Evolutionary conservation across 2,329 filamentous ascomycete genomes (phyloP).

Genomic region (Daldinia sp.): DNA sequence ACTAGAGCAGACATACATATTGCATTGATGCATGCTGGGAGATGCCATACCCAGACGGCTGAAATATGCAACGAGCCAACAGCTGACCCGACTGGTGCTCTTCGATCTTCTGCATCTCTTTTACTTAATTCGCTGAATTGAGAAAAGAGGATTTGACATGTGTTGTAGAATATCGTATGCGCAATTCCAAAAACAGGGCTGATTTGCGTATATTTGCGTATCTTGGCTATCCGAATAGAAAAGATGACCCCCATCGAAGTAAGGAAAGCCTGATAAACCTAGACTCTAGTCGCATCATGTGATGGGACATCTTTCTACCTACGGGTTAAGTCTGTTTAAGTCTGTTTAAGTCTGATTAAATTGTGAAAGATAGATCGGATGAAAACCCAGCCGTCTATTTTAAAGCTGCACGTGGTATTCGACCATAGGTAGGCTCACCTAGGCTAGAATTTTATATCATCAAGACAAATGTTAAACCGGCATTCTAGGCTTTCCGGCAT

Average conservation of each 20-base stretch:
- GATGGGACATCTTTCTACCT: slow-evolving; percentile 9
- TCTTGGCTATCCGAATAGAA: slow-evolving; percentile 18
- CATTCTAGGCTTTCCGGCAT: neutral
- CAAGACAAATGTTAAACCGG: neutral
- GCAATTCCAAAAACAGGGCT: slow-evolving; percentile 16
- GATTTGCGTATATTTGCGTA: slow-evolving; percentile 19
- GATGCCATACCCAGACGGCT: slow-evolving; percentile 28
- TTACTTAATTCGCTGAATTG: slow-evolving; percentile 24
- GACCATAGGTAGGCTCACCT: slow-evolving; percentile 26
- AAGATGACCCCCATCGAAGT: slow-evolving; percentile 10
- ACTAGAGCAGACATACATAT: too few species aligned
- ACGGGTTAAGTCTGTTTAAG: too few species aligned
- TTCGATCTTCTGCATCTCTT: slow-evolving; percentile 10
- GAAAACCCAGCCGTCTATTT: slow-evolving; percentile 1
- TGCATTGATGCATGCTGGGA: slow-evolving; percentile 16
- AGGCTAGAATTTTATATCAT: slow-evolving; percentile 6
- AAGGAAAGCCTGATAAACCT: neutral
- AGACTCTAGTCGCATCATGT: slow-evolving; percentile 27
- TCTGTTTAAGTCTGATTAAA: too few species aligned
- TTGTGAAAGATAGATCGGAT: slow-evolving; percentile 16
- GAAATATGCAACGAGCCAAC: slow-evolving; percentile 27
- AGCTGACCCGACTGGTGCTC: slow-evolving; percentile 33
- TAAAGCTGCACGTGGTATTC: slow-evolving; percentile 27
- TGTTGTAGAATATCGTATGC: slow-evolving; percentile 32
- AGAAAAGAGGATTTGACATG: slow-evolving; percentile 34